A percentile compares a stretch with the other conserved stretches of the same genome.
These are phyloP conservation scores for Fagopyrum homotropicum DNA, from an alignment of 148 eudicot genomes.

Conservation along the genomic window DNA sequence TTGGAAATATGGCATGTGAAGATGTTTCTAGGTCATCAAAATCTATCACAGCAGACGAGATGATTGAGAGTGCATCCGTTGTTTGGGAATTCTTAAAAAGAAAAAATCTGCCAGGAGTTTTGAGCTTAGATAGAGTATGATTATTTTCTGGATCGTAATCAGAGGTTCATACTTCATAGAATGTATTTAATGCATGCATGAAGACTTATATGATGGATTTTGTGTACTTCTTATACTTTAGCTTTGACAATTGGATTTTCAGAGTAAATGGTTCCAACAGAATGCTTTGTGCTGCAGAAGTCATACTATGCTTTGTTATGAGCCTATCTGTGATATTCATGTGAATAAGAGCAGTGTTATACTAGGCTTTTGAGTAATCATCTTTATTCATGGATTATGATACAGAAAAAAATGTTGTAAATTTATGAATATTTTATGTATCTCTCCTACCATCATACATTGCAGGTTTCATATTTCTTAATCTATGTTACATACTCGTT, in stretches of 20 bases:
- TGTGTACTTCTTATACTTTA: no score
- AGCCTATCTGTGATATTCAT: background rate
- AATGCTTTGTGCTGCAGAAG: background rate
- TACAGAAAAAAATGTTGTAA: background rate
- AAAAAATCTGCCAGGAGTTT: slow-evolving; percentile 75
- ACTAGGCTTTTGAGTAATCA: background rate
- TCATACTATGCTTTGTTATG: no score
- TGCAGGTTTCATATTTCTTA: background rate
- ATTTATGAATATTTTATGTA: background rate
- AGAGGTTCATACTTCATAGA: background rate
- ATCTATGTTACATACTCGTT: background rate
- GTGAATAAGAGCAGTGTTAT: background rate
- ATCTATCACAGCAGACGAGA: slow-evolving; percentile 23
- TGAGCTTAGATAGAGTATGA: slow-evolving; percentile 80
- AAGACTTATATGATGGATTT: no score
- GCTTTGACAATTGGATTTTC: no score
- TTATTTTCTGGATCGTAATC: background rate
- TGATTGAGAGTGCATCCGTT: slow-evolving; percentile 57
- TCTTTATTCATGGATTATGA: background rate
- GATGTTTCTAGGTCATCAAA: slow-evolving; percentile 22
- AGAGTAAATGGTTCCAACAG: background rate
- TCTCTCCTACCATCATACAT: background rate
- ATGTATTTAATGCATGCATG: no score
- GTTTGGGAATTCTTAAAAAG: slow-evolving; percentile 77
- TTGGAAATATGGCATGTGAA: slow-evolving; percentile 53